These are phyloP conservation scores for Plasmodium sp. DNA, from an alignment of 169 alveolate genomes.

Conservation along the genomic window DNA sequence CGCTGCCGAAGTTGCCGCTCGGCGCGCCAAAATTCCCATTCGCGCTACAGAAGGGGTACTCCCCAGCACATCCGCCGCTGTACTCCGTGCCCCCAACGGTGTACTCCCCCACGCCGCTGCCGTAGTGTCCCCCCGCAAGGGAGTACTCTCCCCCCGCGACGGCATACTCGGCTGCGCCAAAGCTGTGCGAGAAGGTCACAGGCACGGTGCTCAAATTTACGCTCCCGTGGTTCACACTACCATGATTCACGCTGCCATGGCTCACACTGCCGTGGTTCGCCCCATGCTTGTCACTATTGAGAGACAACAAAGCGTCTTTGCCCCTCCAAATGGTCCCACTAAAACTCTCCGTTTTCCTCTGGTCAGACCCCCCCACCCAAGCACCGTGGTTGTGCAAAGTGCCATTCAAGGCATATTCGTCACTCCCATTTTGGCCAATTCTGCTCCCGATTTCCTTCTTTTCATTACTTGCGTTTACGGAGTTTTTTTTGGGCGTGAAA, in stretches of 20 bases:
- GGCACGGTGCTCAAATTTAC: neutral
- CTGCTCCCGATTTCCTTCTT: conserved; percentile 49
- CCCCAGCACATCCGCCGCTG: neutral
- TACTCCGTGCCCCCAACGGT: neutral
- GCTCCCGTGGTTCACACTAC: neutral
- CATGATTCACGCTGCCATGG: no score
- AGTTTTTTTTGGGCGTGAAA: conserved; percentile 48
- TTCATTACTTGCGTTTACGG: conserved; percentile 40
- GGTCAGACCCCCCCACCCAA: neutral
- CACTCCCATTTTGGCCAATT: conserved; percentile 4
- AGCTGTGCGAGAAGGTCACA: neutral
- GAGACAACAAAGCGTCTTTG: neutral
- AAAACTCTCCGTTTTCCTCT: neutral
- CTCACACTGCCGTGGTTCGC: neutral
- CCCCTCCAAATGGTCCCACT: neutral
- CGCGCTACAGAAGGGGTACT: neutral
- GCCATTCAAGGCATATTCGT: neutral
- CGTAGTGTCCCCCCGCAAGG: neutral
- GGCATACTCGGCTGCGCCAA: neutral
- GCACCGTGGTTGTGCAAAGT: neutral
- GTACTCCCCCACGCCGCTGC: neutral
- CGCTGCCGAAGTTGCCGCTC: neutral
- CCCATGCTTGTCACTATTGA: neutral
- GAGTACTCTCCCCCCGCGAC: neutral
- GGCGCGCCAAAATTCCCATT: neutral